Conservation (phyloP, 352 stramenopile species). For the Elongisporangium prolatum region DNA sequence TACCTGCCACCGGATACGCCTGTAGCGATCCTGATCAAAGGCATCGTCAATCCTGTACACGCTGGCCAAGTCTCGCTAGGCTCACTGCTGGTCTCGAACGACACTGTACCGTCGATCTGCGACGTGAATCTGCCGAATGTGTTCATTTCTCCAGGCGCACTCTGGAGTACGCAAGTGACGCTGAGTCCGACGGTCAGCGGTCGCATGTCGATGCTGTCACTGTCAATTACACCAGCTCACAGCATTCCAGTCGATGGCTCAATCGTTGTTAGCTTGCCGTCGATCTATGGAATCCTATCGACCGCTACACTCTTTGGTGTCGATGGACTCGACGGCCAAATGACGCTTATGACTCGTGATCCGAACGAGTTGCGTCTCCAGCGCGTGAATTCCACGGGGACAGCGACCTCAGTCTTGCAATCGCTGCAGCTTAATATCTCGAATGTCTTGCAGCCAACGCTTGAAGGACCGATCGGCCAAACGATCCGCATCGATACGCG, state of each 20-base stretch:
- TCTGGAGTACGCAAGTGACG: constrained; percentile 16
- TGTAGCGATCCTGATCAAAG: constrained; percentile 8
- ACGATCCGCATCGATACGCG: constrained; percentile 46
- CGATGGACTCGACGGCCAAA: constrained; percentile 20
- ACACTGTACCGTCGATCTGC: constrained; percentile 4
- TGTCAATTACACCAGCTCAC: constrained; percentile 26
- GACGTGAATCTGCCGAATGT: constrained; percentile 7
- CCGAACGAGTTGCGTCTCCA: constrained; percentile 21
- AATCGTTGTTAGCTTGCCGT: constrained; percentile 43
- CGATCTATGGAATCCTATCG: constrained; percentile 29
- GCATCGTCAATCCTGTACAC: constrained; percentile 6
- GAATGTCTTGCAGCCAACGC: constrained; percentile 30
- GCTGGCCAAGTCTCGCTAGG: constrained; percentile 13
- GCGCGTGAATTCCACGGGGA: constrained; percentile 14
- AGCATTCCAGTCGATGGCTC: constrained; percentile 30
- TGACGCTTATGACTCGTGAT: constrained; percentile 10
- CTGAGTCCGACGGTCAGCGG: constrained; percentile 34
- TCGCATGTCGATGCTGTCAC: constrained; percentile 19
- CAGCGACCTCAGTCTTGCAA: constrained; percentile 17
- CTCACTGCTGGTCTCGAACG: constrained; percentile 15
- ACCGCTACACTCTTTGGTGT: constrained; percentile 15
- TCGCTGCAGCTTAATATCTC: constrained; percentile 22
- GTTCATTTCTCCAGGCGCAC: constrained; percentile 18
- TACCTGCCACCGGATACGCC: constrained; percentile 2
- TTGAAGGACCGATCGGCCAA: constrained; percentile 52